phyloP scores from a whole-genome alignment of 148 eudicot genomes.

The Camellia lanceoleosa region DNA sequence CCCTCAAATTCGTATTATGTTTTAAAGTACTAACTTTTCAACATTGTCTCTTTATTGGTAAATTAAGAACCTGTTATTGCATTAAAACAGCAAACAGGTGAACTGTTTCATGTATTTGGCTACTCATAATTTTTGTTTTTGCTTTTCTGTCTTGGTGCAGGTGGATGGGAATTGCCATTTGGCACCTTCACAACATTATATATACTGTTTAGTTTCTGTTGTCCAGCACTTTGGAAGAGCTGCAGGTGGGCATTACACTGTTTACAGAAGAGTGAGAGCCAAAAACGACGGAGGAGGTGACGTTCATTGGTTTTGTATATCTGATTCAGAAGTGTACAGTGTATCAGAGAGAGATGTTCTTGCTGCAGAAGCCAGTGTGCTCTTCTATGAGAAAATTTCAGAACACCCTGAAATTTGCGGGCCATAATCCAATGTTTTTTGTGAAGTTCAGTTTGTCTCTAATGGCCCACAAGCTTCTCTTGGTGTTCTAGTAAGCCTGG shows the following conservation, averaged over 20 bases:
- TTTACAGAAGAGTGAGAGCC: constrained; percentile 60
- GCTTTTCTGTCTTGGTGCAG: constrained; percentile 26
- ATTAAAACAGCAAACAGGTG: too few species aligned
- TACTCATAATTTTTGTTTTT: neutral
- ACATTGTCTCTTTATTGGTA: too few species aligned
- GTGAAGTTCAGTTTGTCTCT: neutral
- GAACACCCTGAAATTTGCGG: neutral
- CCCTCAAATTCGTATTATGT: too few species aligned
- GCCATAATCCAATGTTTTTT: neutral
- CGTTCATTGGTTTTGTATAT: constrained; percentile 63
- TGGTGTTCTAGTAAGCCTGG: neutral
- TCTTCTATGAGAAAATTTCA: constrained; percentile 72
- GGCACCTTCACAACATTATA: constrained; percentile 20
- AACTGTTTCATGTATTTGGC: neutral
- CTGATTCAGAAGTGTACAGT: constrained; percentile 63
- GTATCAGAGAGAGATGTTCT: constrained; percentile 75
- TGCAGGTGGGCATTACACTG: constrained; percentile 79
- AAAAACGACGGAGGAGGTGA: constrained; percentile 17
- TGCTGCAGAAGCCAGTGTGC: constrained; percentile 71
- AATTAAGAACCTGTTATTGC: too few species aligned
- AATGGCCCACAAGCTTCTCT: neutral
- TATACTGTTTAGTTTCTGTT: constrained; percentile 71
- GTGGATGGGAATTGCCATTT: constrained; percentile 15
- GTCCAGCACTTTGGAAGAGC: constrained; percentile 81
- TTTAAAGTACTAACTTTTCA: too few species aligned